Evolutionary conservation across 768 basidiomycete species (phyloP).

Genomic region (Infundibulicybe gibba): DNA sequence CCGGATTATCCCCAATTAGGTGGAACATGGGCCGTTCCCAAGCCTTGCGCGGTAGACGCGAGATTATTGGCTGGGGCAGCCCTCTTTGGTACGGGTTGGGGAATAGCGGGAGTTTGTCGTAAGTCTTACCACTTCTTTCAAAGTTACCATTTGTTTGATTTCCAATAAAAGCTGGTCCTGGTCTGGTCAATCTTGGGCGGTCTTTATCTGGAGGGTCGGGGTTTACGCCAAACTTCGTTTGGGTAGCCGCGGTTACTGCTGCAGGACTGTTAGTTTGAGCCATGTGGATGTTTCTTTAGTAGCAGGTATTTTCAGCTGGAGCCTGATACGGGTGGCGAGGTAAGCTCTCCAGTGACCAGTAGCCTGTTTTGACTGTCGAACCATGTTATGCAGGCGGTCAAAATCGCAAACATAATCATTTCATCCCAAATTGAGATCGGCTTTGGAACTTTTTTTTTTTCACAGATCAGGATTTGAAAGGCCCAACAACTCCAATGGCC

Average conservation of each 20-base stretch:
- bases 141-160: slow-evolving; percentile 2
- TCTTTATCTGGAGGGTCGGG: slow-evolving; percentile 33
- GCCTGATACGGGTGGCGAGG: too few species aligned
- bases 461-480: not conserved
- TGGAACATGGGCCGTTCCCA: slow-evolving; percentile 40
- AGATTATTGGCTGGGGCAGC: slow-evolving; percentile 47
- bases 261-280: too few species aligned
- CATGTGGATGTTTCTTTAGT: too few species aligned
- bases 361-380: too few species aligned
- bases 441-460: too few species aligned
- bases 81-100: slow-evolving; percentile 64
- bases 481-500: not conserved
- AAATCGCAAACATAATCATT: too few species aligned
- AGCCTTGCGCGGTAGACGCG: slow-evolving; percentile 34
- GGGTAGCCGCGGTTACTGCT: slow-evolving; percentile 25
- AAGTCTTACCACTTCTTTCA: slow-evolving; percentile 21
- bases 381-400: too few species aligned
- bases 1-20: slow-evolving; percentile 36
- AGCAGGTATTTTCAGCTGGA: too few species aligned
- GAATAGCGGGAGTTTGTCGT: slow-evolving; percentile 59
- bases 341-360: too few species aligned
- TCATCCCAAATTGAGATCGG: too few species aligned
- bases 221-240: slow-evolving; percentile 28
- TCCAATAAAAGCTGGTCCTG: slow-evolving; percentile 48
- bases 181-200: slow-evolving; percentile 56